Conservation (phyloP, 768 basidiomycete species). For the Phaeotremella fagi region DNA sequence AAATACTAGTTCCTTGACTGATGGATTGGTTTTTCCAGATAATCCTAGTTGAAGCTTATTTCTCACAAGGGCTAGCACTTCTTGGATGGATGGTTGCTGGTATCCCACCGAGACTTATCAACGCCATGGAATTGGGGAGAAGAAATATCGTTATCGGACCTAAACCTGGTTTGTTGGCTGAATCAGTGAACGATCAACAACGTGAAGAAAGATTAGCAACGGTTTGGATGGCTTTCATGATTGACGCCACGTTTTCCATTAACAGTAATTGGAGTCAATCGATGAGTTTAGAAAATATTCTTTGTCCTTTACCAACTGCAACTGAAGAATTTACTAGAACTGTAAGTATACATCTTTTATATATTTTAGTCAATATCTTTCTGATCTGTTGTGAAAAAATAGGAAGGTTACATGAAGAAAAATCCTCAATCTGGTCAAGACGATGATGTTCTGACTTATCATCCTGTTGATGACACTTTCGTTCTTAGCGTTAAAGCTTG, state of each 20-base stretch:
- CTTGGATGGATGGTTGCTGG: slow-evolving; percentile 36
- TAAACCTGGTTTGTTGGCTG: slow-evolving; percentile 25
- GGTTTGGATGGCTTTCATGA: slow-evolving; percentile 34
- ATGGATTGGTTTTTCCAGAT: slow-evolving; percentile 9
- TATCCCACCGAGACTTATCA: slow-evolving; percentile 23
- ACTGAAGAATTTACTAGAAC: slow-evolving; percentile 9
- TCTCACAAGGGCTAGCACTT: slow-evolving; percentile 29
- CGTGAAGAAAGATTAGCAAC: slow-evolving; percentile 38
- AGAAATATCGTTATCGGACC: slow-evolving; percentile 10
- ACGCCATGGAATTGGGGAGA: slow-evolving; percentile 30
- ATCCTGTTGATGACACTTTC: slow-evolving; percentile 31
- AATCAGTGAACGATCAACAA: slow-evolving; percentile 18
- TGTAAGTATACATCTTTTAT: slow-evolving; percentile 1
- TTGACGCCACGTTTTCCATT: slow-evolving; percentile 29
- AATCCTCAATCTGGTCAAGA: not conserved
- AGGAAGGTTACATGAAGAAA: not conserved
- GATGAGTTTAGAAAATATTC: slow-evolving; percentile 27
- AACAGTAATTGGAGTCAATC: slow-evolving; percentile 29
- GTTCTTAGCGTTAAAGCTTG: slow-evolving; percentile 27
- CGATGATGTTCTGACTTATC: slow-evolving; percentile 2
- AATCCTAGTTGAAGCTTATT: slow-evolving; percentile 35
- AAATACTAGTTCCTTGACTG: not conserved
- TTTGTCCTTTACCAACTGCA: slow-evolving; percentile 22
- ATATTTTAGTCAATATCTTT: not conserved
- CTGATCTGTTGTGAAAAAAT: not conserved